Percentiles rank a stretch among this genome's conserved stretches.
phyloP scores from a whole-genome alignment of 345 rosid genomes.

The Clarkia xantiana region DNA sequence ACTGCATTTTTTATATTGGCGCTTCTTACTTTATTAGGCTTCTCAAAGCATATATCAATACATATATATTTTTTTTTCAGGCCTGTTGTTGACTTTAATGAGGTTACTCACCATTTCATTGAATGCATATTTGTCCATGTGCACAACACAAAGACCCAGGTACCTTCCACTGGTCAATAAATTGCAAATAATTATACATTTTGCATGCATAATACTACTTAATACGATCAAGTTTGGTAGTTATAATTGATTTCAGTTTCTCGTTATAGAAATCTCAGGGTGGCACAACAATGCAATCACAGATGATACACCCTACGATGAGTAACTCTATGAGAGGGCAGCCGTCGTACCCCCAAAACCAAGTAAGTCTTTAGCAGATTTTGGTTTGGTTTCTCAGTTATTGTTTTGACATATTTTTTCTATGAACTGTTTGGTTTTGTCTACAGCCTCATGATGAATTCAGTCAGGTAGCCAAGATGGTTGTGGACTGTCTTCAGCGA shows the following conservation, averaged over 20 bases:
- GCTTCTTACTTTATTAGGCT: too few species aligned
- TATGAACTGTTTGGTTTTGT: constrained; percentile 22
- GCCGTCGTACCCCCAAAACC: constrained; percentile 38
- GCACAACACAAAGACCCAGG: constrained; percentile 67
- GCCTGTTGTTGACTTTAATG: constrained; percentile 79
- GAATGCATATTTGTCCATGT: constrained; percentile 85
- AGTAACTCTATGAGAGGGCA: constrained; percentile 29
- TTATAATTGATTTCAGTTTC: constrained; percentile 3
- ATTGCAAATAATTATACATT: constrained; percentile 6
- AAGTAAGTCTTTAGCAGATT: constrained; percentile 20
- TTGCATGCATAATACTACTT: background rate
- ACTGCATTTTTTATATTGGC: too few species aligned
- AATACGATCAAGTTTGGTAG: background rate
- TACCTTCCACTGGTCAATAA: constrained; percentile 21
- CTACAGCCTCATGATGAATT: constrained; percentile 30
- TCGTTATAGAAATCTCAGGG: constrained; percentile 25
- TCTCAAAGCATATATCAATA: too few species aligned
- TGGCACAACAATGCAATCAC: constrained; percentile 32
- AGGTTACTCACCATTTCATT: constrained; percentile 62
- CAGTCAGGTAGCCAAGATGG: constrained; percentile 24
- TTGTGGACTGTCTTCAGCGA: constrained; percentile 41
- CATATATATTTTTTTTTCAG: constrained; percentile 29
- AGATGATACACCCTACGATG: constrained; percentile 31
- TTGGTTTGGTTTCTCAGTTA: constrained; percentile 3
- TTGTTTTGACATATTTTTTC: background rate